Base-by-base conservation (phyloP, 371 early-diverging fungal species). In the Cladochytrium tenue region DNA sequence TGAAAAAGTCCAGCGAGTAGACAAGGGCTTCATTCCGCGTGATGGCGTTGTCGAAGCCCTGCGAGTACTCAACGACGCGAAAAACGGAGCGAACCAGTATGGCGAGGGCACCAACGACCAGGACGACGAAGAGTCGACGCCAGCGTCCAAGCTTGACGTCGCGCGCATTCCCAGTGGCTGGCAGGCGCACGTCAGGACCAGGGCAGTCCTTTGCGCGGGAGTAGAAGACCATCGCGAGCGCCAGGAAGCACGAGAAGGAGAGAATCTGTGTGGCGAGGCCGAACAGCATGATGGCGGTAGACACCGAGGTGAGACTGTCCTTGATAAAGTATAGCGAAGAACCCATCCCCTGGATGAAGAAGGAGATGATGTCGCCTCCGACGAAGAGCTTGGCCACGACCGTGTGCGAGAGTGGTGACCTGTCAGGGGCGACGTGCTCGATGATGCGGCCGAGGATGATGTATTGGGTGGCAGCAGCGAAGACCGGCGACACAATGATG, bases 401-500 rank as follows among this genome's bases (percentile, higher is more conserved):
- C 2, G n/a, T 20, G 51, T 35, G 61, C 23, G 27, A 25, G n/a
- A 60, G 20, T 20, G 61, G 61, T 20, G 55, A 53, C 2, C 51
- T 51, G 15, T 13, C 23, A 1, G 61, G 51, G 61, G 27, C 23
- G 10, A 23, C n/a, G 28, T 28, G 32, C 51, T 60, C 28, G 51
- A 60, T 60, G 51, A 60, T 50, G 4, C 51, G 35, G 25, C 51
- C 61, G 13, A 60, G 51, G 51, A 60, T 60, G 5, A 60, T 51
- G 51, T 60, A 60, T 31, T 60, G 61, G 2, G 61, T 60, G n/a
- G 61, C 61, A 1, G 61, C 61, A 10, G 51, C 28, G 20, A 60
- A 32, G 23, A 35, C 35, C 27, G 61, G 61, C n/a, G 28, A 20
- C 2, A 60, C n/a, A 32, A 60, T 31, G 31, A 60, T 60, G 52